Base-by-base conservation (phyloP, 805 yeast species). In the Suhomyces tanzawaensis region DNA sequence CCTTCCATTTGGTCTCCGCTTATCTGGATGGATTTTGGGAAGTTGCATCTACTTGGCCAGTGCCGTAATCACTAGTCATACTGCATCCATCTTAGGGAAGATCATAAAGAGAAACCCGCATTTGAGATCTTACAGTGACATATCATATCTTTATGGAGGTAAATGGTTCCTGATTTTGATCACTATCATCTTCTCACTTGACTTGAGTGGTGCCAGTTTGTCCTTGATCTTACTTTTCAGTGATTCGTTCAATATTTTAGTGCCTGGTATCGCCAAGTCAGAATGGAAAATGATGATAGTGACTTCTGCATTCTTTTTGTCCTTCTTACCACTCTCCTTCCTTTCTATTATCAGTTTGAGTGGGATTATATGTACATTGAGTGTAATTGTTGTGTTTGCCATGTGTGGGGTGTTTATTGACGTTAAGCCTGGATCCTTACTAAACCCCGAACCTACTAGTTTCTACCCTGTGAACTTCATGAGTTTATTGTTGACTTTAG, bases 141-240 rank as follows among this genome's bases (percentile, higher is more conserved):
- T 89, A 34, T 95, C 95, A 3, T 82, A 77, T 51, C 85, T 87
- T n/a, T 85, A 90, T 0, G 87, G 82, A 54, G 96, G 96, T 1
- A 66, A 82, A 3, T 66, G 66, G 25, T 95, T 91, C 4, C 75
- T 95, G 53, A 68, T 85, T 2, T 57, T 83, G 24, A 83, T 88
- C 13, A 85, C 95, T 1, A 47, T 81, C 11, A 53, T 88, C 11
- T 88, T 89, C 54, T 81, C 91, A 1, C 49, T 85, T 29, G 96
- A 89, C 52, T 69, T 89, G 30, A 48, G 85, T 40, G 95, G 91
- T 3, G 82, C 84, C 30, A 90, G 95, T 13, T 90, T 89, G 8
- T 77, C 95, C 0, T 67, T 89, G 44, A 76, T 85, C 34, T 86
- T 89, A 16, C 67, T 89, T 17, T 87, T 89, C 59, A 88, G 95